Evolutionary conservation across 805 yeast genomes (phyloP).

Genomic region (Kregervanrija fluxuum): DNA sequence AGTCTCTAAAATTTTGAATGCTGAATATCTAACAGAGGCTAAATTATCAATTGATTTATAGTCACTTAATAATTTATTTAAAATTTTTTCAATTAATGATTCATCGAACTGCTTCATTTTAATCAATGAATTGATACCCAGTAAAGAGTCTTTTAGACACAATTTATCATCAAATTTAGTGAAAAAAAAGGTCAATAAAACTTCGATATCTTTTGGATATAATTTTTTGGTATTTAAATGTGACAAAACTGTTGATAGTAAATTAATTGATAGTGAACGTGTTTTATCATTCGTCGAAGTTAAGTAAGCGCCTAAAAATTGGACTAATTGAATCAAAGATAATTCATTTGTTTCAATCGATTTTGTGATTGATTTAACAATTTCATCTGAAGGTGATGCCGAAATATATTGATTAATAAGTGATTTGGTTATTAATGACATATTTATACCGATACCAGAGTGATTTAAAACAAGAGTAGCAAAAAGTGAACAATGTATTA

Average conservation of each 20-base stretch:
- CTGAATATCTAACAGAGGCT: conserved; percentile 54
- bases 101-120: conserved; percentile 42
- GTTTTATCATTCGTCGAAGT: conserved; percentile 39
- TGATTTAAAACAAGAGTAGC: too few relatives aligned
- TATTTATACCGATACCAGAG: background rate
- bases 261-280: conserved; percentile 34
- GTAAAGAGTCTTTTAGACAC: conserved; percentile 43
- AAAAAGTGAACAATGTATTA: too few relatives aligned
- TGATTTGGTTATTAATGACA: conserved; percentile 18
- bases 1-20: conserved; percentile 41
- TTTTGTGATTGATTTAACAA: conserved; percentile 21
- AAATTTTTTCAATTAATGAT: conserved; percentile 29
- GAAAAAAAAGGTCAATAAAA: conserved; percentile 48
- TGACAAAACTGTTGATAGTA: conserved; percentile 33
- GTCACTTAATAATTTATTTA: conserved; percentile 28
- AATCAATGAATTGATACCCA: conserved; percentile 47
- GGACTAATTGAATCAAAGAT: conserved; percentile 37
- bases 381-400: conserved; percentile 28
- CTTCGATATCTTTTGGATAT: conserved; percentile 40
- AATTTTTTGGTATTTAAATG: conserved; percentile 20
- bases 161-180: conserved; percentile 63
- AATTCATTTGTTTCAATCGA: conserved; percentile 18
- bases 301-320: conserved; percentile 35
- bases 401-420: conserved; percentile 33
- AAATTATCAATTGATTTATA: conserved; percentile 53